Evolutionary conservation across 331 rosid genomes (phyloP).

Genomic region (Malus hybrid): DNA sequence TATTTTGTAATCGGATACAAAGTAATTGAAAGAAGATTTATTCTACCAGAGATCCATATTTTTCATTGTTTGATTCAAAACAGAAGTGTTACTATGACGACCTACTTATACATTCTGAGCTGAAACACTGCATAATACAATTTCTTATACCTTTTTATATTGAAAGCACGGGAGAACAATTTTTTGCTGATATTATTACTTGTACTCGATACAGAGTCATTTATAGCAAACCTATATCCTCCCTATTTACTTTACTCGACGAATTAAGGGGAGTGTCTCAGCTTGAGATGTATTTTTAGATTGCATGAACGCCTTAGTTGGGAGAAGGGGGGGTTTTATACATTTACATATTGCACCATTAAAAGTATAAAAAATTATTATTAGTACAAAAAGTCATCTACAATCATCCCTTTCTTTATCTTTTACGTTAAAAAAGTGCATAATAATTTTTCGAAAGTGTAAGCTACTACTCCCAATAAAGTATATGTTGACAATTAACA

Average conservation of each 20-base stretch:
- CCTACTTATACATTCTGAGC: neutral
- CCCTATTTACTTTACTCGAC: no score
- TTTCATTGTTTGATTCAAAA: neutral
- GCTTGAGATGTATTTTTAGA: no score
- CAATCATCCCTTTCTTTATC: neutral
- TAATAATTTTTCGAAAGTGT: neutral
- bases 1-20: neutral
- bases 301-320: no score
- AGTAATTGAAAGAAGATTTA: neutral
- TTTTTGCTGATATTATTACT: no score
- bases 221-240: no score
- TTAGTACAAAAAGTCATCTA: neutral
- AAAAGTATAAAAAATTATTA: neutral
- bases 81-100: neutral
- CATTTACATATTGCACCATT: neutral
- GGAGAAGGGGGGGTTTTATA: no score
- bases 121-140: neutral
- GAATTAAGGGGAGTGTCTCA: no score
- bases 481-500: neutral
- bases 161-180: no score
- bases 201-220: no score
- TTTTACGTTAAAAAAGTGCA: neutral
- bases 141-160: no score
- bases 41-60: neutral
- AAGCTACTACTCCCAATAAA: no score